Evolutionary conservation across 176 grass and related monocot species (phyloP), one percentile per base, ranked within the genome.

Genomic region (Guadua angustifolia): DNA sequence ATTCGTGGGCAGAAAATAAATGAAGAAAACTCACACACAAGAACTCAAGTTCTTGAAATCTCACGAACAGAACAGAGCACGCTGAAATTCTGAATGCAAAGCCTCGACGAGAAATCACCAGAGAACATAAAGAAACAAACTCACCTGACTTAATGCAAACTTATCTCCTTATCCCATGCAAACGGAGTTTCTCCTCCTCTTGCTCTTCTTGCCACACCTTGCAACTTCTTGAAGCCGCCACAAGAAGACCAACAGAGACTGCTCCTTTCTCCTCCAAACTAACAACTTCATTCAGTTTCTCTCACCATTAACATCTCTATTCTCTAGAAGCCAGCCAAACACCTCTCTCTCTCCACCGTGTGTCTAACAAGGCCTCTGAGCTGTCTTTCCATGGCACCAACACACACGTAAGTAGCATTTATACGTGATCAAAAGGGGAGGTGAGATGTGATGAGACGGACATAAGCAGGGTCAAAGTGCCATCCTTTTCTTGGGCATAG

Each of bases 401-500:
- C 35, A 57, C 47, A 83, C 22, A 55, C 13, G 21, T 44, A 57
- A 76, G 71, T 56, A 35, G 46, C 65, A 69, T 57, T 82, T n/a
- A n/a, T n/a, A n/a, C 29, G 73, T 15, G 83, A 49, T 39, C 17
- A 5, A 24, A 35, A 44, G 16, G n/a, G 36, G 29, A n/a, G 15
- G 29, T 10, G 2, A 9, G 56, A 55, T 14, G 32, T 6, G 64
- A 42, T 38, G 53, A 13, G 53, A 58, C 25, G 73, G 18, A 43
- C 25, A 39, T 2, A 57, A 57, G 81, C 49, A 77, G 63, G 32
- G 57, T 35, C 55, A 74, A 87, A 88, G 77, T 36, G 46, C 22
- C 88, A 64, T 86, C 45, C 93, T 90, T 95, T 95, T 80, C 93
- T 88, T 95, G 88, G 55, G 63, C 82, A 86, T 75, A 69, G 85